Base-by-base conservation (phyloP, 108 stramenopile genomes). In the Fistulifera pelliculosa region DNA sequence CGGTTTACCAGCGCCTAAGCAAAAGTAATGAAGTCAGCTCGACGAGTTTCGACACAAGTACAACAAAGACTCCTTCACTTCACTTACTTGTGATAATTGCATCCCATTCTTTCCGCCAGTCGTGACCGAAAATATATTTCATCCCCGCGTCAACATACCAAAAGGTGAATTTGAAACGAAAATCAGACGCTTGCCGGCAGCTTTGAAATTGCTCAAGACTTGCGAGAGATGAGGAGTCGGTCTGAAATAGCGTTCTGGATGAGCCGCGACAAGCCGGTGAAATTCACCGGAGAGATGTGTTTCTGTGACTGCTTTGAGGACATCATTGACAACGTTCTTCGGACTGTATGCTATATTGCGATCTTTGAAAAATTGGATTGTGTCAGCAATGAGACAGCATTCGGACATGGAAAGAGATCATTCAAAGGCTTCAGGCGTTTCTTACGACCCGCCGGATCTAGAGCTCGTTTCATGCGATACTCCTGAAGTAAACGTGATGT, bases 331-430 rank as follows among this genome's bases (percentile, higher is more conserved):
- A 2, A 74, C 85, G 69, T 76, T 81, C 23, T 58, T 40, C 10
- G 86, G 77, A 66, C 73, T 83, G 59, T 76, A 96, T 11, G 81
- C 75, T 25, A 90, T 92, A 41, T 84, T 58, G 7, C 60, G 24
- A 52, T 85, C 76, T 42, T 90, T 73, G 57, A 98, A 95, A 67
- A 78, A 94, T 54, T 98, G 92, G 15, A 95, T 77, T 10, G 87
- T 90, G 60, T 98, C 95, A 8, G 97, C 95, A 59, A 98, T 87
- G 18, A 98, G 66, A 49, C 95, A 96, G 56, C 94, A 96, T 69
- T 96, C 95, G 0, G 95, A 91, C 88, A 98, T 93, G 58, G 66
- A 56, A 96, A 98, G 24, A 95, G 60, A 62, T 98, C 97, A 68
- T 95, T 95, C 41, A 98, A 62, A 0, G 95, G 94, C 70, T 88